Conservation (phyloP, 1,284 basidiomycete species). For the Laetiporus sulphureus region DNA sequence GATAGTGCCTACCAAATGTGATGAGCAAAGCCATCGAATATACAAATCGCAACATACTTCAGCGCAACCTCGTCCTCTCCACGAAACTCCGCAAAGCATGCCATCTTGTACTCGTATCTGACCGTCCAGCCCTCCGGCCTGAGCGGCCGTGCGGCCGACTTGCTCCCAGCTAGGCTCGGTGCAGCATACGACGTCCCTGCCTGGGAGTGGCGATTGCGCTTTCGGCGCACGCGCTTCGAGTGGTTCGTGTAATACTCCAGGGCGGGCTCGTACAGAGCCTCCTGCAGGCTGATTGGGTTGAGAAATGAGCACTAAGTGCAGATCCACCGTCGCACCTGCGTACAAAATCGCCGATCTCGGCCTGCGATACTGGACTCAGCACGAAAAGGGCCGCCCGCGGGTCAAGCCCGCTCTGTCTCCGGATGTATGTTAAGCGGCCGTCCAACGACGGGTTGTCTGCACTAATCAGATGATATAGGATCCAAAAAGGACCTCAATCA, state of each 20-base stretch:
- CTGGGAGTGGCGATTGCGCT: constrained; percentile 74
- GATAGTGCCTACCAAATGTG: constrained; percentile 63
- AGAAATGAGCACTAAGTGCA: background rate
- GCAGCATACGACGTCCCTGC: constrained; percentile 35
- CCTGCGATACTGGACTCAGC: constrained; percentile 79
- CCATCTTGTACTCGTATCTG: constrained; percentile 97
- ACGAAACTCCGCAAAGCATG: constrained; percentile 90
- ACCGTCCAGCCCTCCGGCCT: constrained; percentile 90
- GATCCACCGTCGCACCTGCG: constrained; percentile 44
- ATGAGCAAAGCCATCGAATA: constrained; percentile 10
- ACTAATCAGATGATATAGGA: too few species aligned
- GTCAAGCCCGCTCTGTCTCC: constrained; percentile 84
- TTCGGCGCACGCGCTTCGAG: constrained; percentile 85
- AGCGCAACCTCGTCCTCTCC: constrained; percentile 86
- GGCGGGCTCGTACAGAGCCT: constrained; percentile 82
- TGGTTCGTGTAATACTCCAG: constrained; percentile 91
- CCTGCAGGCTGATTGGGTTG: constrained; percentile 59
- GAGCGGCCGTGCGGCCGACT: constrained; percentile 51
- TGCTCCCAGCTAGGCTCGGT: constrained; percentile 37
- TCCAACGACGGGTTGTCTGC: constrained; percentile 85
- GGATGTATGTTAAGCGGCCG: constrained; percentile 75
- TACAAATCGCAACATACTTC: constrained; percentile 45
- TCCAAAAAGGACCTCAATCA: too few species aligned
- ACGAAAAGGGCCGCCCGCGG: constrained; percentile 92
- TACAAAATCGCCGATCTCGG: constrained; percentile 83